Evolutionary conservation across 169 alveolate genomes (phyloP), one percentile per base, ranked within the genome.

Genomic region (Eimeria falciformis): DNA sequence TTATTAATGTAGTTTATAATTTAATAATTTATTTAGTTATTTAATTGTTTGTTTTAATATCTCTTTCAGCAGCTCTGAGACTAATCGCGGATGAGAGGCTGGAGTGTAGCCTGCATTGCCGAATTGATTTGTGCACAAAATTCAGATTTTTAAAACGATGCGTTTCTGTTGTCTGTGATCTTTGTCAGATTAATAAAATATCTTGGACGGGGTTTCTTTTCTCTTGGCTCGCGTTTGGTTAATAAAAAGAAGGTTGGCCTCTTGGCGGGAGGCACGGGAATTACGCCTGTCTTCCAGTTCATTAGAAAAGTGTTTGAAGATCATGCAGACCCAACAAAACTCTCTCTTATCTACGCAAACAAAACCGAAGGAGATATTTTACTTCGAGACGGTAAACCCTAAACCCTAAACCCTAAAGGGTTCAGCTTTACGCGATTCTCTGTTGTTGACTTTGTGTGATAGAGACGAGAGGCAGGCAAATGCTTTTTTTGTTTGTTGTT

Each of bases 221-320:
- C 84, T 65, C 23, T 75, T 47, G 29, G 47, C 23, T 77, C 91
- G 23, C 40, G 81, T 65, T 37, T 73, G 2, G 55, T 86, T 17
- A 21, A 25, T 33, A 86, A 79, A 62, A 90, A 81, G 65, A 81
- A 94, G 5, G 78, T 95, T 6, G 96, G 96, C n/a, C 71, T 95
- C 92, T 37, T 96, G 18, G 97, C 97, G 0, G 97, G 98, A 4
- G 98, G 98, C 29, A 95, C 96, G 6, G 98, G 98, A 37, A 91
- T 96, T 40, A 95, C 98, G 0, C 98, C 98, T 5, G 46, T 94
- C 82, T 95, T 62, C 75, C 96, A 95, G 85, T 78, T 96, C 18
- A 62, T 93, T 29, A 82, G 90, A 50, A 91, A 93, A n/a, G 90
- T 94, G 21, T 92, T 94, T 2, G 83, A 89, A 14, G 77, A 93